Conservation (phyloP, 768 basidiomycete species). For the Plicaturopsis crispa region DNA sequence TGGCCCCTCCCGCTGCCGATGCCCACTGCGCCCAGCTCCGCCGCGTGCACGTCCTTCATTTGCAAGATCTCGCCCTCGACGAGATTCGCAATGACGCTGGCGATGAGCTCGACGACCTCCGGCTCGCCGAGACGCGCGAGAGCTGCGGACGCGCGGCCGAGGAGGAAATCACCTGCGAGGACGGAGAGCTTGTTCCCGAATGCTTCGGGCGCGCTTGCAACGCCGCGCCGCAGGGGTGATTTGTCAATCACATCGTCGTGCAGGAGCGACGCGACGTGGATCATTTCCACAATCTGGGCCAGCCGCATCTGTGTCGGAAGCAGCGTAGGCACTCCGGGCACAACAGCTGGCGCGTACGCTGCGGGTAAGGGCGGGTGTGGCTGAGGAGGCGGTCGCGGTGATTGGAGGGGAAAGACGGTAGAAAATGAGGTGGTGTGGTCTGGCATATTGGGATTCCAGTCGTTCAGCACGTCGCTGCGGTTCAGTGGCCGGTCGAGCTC, state of each 20-base stretch:
- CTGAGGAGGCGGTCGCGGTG: conserved; percentile 25
- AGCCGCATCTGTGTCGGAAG: conserved; percentile 89
- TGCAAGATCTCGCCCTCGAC: conserved; percentile 96
- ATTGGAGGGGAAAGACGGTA: conserved; percentile 43
- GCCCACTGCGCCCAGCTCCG: conserved; percentile 19
- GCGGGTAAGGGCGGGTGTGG: conserved; percentile 23
- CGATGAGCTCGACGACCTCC: conserved; percentile 91
- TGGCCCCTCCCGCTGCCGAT: too few species aligned
- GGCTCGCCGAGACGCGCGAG: conserved; percentile 77
- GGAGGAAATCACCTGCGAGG: conserved; percentile 91
- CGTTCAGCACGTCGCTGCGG: conserved; percentile 75
- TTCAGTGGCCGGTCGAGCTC: conserved; percentile 78
- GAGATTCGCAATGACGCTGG: conserved; percentile 87
- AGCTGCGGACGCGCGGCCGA: conserved; percentile 85
- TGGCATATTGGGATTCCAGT: conserved; percentile 86
- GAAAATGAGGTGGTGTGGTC: conserved; percentile 68
- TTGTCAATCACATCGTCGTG: conserved; percentile 87
- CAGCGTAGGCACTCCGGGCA: conserved; percentile 19
- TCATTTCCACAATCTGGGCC: conserved; percentile 97
- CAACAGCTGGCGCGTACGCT: conserved; percentile 9
- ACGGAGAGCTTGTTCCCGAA: conserved; percentile 94
- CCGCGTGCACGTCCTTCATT: conserved; percentile 46
- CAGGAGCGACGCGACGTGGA: conserved; percentile 89
- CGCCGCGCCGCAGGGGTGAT: conserved; percentile 63
- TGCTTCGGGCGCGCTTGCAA: conserved; percentile 59